Base-by-base conservation (phyloP, 495 filamentous ascomycete genomes). In the Pseudoneurospora amorphoporcata region DNA sequence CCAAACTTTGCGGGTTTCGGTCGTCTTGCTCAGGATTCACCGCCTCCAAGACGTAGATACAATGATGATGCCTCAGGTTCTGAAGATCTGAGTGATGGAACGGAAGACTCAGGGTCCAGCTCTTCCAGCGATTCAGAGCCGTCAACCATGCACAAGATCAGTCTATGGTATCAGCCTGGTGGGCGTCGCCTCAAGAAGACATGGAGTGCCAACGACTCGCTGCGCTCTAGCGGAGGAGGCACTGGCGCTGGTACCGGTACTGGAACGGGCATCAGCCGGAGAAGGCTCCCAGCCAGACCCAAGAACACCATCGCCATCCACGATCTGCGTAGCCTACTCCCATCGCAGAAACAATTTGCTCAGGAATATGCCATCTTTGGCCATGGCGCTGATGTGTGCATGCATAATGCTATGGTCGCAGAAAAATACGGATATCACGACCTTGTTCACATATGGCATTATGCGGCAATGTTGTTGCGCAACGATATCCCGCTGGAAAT, bases 1-100 rank as follows among this genome's bases (percentile, higher is more conserved):
- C 90, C 88, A 70, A 88, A 90, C 8, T 97, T 97, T 84, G 93
- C 95, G 74, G 90, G 90, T 3, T 97, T 98, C 83, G 94, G 94
- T n/a, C 89, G 93, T 35, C 82, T 98, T 17, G 77, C 83, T 9
- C 83, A 83, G 42, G 83, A 87, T 71, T 83, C 81, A 8, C 81
- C 85, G 41, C 81, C 82, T n/a, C 80, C 82, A 3, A 83, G 83
- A 39, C 81, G 83, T 9, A 82, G 79, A 40, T 79, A 85, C 82
- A 76, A 90, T 81, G 76, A 87, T 75, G 79, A 90, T 82, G 58
- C 85, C 79, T 80, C 88, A 76, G 41, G 84, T 79, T 81, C 87
- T 72, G 79, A 87, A 68, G 80, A 87, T 74, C 71, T 83, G 75
- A 77, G 81, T 41, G 72, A 75, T 61, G 75, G 79, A 69, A 92